phyloP scores from a whole-genome alignment of 345 rosid species.

The Stellera chamaejasme region DNA sequence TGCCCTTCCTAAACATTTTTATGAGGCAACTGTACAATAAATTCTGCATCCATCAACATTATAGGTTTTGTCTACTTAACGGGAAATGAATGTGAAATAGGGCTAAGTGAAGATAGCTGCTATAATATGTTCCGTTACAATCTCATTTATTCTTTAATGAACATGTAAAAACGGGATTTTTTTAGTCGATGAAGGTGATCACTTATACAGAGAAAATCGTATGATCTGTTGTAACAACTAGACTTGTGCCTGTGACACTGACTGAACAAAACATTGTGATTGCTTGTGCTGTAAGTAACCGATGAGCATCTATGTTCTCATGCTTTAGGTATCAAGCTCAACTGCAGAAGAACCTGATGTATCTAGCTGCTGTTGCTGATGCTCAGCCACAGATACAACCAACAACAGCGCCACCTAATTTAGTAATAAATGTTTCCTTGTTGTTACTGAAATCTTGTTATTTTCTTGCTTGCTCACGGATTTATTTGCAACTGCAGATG shows the following conservation, averaged over 20 bases:
- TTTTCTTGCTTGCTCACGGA: no score
- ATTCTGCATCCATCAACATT: no score
- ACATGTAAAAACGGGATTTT: no score
- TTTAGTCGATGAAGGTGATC: no score
- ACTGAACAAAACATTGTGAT: not conserved
- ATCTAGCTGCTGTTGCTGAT: slow-evolving; percentile 93
- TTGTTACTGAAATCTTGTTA: no score
- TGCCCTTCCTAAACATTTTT: no score
- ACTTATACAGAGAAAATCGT: not conserved
- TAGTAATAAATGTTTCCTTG: slow-evolving; percentile 11
- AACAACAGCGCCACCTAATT: slow-evolving; percentile 57
- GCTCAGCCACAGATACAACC: slow-evolving; percentile 74
- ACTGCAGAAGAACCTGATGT: slow-evolving; percentile 90
- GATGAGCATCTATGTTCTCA: slow-evolving; percentile 4
- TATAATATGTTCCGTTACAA: no score
- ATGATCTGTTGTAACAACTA: not conserved
- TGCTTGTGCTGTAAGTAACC: not conserved
- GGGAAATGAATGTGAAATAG: no score
- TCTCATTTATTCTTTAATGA: no score
- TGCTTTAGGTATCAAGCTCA: slow-evolving; percentile 69
- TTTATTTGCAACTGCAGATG: slow-evolving; percentile 40
- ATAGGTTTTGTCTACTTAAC: no score
- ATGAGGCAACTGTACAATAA: no score
- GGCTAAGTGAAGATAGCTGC: no score
- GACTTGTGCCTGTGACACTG: not conserved